A percentile compares a stretch with the other conserved stretches of the same genome.
phyloP scores from a whole-genome alignment of 1,284 basidiomycete species.

The Omphalotus olearius region DNA sequence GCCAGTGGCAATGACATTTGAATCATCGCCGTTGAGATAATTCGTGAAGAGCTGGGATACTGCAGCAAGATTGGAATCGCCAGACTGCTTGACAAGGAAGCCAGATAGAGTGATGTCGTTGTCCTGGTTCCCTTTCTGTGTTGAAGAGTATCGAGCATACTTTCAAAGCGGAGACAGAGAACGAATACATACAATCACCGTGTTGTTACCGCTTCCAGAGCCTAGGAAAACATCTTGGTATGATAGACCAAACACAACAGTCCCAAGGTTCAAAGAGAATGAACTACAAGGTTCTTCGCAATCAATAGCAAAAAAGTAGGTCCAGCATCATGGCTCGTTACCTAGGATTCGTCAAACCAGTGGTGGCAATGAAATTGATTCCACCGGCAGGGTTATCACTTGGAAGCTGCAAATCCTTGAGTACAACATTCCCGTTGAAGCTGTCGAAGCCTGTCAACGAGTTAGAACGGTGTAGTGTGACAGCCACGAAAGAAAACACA shows the following conservation, averaged over 20 bases:
- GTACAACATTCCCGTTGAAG: conserved; percentile 53
- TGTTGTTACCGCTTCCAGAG: conserved; percentile 47
- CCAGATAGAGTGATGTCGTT: conserved; percentile 57
- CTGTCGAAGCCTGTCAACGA: conserved; percentile 53
- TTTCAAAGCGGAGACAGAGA: background rate
- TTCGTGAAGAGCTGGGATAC: conserved; percentile 69
- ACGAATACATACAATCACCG: conserved; percentile 40
- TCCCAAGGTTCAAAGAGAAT: conserved; percentile 68
- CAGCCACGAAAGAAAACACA: conserved; percentile 2
- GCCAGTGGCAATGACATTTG: conserved; percentile 60
- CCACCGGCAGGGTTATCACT: conserved; percentile 67
- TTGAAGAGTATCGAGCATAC: conserved; percentile 1
- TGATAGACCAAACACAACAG: conserved; percentile 59
- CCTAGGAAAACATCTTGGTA: conserved; percentile 64
- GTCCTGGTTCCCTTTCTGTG: conserved; percentile 52
- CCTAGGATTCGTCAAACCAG: conserved; percentile 63
- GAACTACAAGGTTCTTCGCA: conserved; percentile 37
- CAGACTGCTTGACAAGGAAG: conserved; percentile 52
- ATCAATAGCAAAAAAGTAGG: conserved; percentile 4
- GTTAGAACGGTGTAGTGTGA: background rate
- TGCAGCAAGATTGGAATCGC: conserved; percentile 41
- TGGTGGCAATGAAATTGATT: conserved; percentile 61
- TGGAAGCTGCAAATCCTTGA: conserved; percentile 70
- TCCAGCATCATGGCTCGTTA: conserved; percentile 17
- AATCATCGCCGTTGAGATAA: conserved; percentile 65